Conservation (phyloP, 345 rosid genomes). For the Sisymbrium irio region DNA sequence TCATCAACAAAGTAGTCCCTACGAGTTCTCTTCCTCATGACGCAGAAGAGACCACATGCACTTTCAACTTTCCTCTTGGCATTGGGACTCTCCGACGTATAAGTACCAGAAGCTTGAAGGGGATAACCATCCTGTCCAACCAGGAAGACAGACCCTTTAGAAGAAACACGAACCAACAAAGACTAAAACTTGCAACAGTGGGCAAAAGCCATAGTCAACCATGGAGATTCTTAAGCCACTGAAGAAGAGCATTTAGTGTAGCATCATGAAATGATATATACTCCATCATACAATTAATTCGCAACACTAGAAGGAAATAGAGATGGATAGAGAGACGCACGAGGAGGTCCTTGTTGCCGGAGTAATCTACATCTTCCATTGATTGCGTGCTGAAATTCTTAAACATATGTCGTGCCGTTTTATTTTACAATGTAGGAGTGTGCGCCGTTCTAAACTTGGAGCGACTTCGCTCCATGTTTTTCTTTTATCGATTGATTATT, state of each 20-base stretch:
- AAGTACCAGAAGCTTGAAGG: background rate
- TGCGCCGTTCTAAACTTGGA: background rate
- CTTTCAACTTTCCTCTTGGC: slow-evolving; percentile 30
- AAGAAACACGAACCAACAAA: background rate
- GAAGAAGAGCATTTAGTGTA: background rate
- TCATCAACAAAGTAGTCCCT: background rate
- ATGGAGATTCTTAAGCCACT: background rate
- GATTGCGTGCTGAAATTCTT: background rate
- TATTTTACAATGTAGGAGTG: background rate
- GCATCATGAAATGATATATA: no score
- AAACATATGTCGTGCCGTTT: background rate
- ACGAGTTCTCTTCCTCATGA: slow-evolving; percentile 24
- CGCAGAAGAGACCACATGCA: slow-evolving; percentile 7
- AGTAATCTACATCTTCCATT: background rate
- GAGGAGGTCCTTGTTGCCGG: background rate
- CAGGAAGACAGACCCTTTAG: no score
- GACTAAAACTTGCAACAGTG: background rate
- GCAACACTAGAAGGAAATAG: background rate
- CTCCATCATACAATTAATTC: background rate
- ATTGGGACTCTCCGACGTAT: slow-evolving; percentile 10
- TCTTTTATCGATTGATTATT: no score
- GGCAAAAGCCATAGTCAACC: background rate
- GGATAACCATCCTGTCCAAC: background rate
- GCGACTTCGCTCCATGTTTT: background rate
- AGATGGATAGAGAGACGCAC: background rate